Evolutionary conservation across 2,329 filamentous ascomycete species (phyloP), one percentile per base, ranked within the genome.

Genomic region (Cryoendolithus antarcticus): DNA sequence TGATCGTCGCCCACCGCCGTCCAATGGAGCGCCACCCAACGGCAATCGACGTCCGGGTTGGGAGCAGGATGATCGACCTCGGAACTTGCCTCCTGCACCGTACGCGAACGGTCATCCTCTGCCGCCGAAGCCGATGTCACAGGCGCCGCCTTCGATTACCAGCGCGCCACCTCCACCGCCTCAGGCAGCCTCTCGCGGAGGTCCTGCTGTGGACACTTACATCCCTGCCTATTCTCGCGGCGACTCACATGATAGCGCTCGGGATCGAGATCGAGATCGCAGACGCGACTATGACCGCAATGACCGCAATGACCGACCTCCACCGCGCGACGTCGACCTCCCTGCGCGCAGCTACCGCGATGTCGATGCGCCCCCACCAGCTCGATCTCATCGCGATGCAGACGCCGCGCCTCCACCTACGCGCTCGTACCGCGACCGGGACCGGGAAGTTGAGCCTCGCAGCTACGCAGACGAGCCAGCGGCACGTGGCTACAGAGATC

Each of bases 161-260:
- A 19, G 29, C 9, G 15, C 33, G 4, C 34, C 28, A 9, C 37
- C 37, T 3, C 38, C 35, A 24, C 36, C 33, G 38, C 38, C 33
- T 9, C 29, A 40, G 19, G 34, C 27, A 27, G 32, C 13, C 7
- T 12, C 36, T 9, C 29, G 33, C 15, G 35, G 43, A 30, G 40
- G 44, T 28, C 38, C 46, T 8, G 52, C 54, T 39, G 53, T 52
- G 6, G 66, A 69, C 43, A 65, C 60, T 0, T 69, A 69, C 45
- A 64, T 68, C 21, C 66, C 66, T 2, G 59, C 57, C 35, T 69
- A 68, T 41, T 41, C 49, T 28, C 32, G 45, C 34, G 35, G 45
- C 12, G 24, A 44, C 19, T 39, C 43, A 21, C 41, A 46, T 28
- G 48, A 47, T 8, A 40, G 42, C 10, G 47, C 50, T 34, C 49